phyloP scores from a whole-genome alignment of 1,139 yeast genomes.

The Diutina ranongensis region DNA sequence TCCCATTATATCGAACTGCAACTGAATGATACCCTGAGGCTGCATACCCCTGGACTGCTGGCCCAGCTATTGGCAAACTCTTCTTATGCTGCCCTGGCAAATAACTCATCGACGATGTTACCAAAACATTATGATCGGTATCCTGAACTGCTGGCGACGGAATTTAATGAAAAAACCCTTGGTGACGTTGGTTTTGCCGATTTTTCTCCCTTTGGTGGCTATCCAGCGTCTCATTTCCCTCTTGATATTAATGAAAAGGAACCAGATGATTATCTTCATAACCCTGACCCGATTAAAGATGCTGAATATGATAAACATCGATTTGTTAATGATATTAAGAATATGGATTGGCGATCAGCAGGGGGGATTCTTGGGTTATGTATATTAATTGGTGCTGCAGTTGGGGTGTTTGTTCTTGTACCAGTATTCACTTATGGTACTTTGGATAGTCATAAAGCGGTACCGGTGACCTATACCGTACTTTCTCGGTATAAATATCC shows the following conservation, averaged over 20 bases:
- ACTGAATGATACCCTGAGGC: constrained; percentile 3
- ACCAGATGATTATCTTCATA: constrained; percentile 83
- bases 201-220: constrained; percentile 72
- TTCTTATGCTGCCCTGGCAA: neutral
- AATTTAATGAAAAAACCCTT: constrained; percentile 3
- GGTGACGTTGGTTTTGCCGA: constrained; percentile 2
- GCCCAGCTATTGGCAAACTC: neutral
- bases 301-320: constrained; percentile 64
- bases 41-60: constrained; percentile 5
- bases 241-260: constrained; percentile 80
- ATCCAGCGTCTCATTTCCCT: constrained; percentile 83
- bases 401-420: constrained; percentile 54
- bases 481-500: neutral
- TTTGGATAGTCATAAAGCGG: constrained; percentile 22
- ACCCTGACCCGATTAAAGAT: constrained; percentile 86
- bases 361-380: constrained; percentile 51
- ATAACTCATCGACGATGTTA: neutral
- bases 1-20: neutral
- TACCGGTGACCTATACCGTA: neutral
- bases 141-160: constrained; percentile 3
- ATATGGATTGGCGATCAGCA: constrained; percentile 47
- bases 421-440: constrained; percentile 75
- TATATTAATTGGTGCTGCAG: constrained; percentile 43
- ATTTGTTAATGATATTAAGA: constrained; percentile 44
- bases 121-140: constrained; percentile 3